phyloP scores from a whole-genome alignment of 108 stramenopile genomes.

The Nannochloropsis granulata region DNA sequence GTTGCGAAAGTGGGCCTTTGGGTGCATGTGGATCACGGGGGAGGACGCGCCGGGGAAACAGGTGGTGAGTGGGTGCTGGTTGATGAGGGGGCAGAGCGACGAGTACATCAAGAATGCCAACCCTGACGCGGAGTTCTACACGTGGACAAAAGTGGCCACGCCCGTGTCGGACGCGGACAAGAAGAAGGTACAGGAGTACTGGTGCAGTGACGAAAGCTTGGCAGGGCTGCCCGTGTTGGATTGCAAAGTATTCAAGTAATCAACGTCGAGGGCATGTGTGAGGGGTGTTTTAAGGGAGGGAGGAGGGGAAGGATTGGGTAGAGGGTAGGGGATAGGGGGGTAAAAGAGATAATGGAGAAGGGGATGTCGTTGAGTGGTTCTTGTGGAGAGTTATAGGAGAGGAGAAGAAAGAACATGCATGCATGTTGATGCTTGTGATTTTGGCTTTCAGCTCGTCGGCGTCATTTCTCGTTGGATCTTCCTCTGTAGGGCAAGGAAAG shows the following conservation, averaged over 20 bases:
- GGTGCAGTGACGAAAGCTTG: constrained; percentile 43
- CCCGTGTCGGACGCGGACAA: constrained; percentile 45
- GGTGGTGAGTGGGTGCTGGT: constrained; percentile 45
- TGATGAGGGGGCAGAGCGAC: constrained; percentile 51
- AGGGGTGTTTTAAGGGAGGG: neutral
- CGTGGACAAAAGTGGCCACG: constrained; percentile 48
- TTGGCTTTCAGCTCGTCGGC: too few species aligned
- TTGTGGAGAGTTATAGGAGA: neutral
- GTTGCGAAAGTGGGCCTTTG: constrained; percentile 58
- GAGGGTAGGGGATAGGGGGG: neutral
- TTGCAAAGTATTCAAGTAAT: constrained; percentile 53
- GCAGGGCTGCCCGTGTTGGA: constrained; percentile 45
- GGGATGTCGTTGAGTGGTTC: neutral
- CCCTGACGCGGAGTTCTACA: constrained; percentile 58
- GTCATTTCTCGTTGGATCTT: too few species aligned
- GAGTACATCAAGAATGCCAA: constrained; percentile 46
- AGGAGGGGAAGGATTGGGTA: neutral
- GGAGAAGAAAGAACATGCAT: too few species aligned
- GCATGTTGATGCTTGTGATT: too few species aligned
- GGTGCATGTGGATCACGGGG: constrained; percentile 52
- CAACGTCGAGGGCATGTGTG: neutral
- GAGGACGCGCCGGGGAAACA: constrained; percentile 34
- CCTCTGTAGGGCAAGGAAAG: too few species aligned
- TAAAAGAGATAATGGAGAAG: neutral
- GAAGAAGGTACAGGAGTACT: constrained; percentile 41